Conservation (phyloP, 768 basidiomycete species). For the Calocybe gangraenosa region DNA sequence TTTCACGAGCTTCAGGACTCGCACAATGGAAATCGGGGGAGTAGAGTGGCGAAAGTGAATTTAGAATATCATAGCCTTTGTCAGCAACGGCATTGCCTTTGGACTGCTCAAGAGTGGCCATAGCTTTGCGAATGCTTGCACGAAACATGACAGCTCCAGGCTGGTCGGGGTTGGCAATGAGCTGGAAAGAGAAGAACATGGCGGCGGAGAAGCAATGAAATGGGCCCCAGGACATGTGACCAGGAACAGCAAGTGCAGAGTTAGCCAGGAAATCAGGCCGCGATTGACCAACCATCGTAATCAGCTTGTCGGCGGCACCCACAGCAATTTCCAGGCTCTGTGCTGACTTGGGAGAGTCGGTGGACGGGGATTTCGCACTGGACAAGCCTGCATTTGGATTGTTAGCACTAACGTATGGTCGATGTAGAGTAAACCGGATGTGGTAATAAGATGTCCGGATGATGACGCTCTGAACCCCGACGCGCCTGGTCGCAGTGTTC, state of each 20-base stretch:
- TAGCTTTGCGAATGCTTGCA: slow-evolving; percentile 67
- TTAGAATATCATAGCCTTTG: slow-evolving; percentile 68
- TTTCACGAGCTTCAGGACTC: slow-evolving; percentile 47
- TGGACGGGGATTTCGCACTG: slow-evolving; percentile 22
- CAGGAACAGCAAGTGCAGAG: slow-evolving; percentile 65
- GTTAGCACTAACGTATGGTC: slow-evolving; percentile 60
- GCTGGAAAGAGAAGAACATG: slow-evolving; percentile 90
- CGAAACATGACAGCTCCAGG: slow-evolving; percentile 76
- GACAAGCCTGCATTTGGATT: slow-evolving; percentile 18
- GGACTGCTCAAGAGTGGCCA: slow-evolving; percentile 60
- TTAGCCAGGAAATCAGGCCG: slow-evolving; percentile 74
- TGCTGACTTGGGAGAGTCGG: slow-evolving; percentile 41
- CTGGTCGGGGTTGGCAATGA: slow-evolving; percentile 76
- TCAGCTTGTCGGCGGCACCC: slow-evolving; percentile 71
- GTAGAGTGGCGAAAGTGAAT: slow-evolving; percentile 71
- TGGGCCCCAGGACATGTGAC: slow-evolving; percentile 81
- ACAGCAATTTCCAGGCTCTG: slow-evolving; percentile 73
- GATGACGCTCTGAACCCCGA: slow-evolving; percentile 80
- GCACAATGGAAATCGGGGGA: slow-evolving; percentile 55
- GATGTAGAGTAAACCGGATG: slow-evolving; percentile 80
- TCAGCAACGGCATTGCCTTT: slow-evolving; percentile 66
- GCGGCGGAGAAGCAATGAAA: slow-evolving; percentile 84
- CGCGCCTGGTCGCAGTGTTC: slow-evolving; percentile 52
- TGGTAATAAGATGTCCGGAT: slow-evolving; percentile 75
- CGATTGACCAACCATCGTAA: slow-evolving; percentile 72